phyloP scores from a whole-genome alignment of 2,329 filamentous ascomycete genomes.

The Fusarium poae region DNA sequence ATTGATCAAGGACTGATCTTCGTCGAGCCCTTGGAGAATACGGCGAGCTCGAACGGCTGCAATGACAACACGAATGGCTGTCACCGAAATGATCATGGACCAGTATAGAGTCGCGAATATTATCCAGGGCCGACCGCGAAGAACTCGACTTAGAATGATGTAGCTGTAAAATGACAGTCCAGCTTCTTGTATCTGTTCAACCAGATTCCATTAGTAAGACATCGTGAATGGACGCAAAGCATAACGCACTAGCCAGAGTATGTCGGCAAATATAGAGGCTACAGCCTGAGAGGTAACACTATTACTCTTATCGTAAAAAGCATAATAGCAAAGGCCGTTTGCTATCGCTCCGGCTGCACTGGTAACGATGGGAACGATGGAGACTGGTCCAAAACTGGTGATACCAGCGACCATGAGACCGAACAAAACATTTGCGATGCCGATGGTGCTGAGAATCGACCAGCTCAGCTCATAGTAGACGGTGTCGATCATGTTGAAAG shows the following conservation, averaged over 20 bases:
- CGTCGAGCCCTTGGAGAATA: constrained; percentile 46
- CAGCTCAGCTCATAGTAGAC: constrained; percentile 60
- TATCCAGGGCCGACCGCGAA: constrained; percentile 57
- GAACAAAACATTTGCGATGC: constrained; percentile 57
- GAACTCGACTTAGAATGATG: constrained; percentile 64
- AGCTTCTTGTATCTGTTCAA: constrained; percentile 59
- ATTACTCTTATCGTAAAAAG: constrained; percentile 53
- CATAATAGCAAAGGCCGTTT: constrained; percentile 60
- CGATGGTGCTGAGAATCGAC: constrained; percentile 61
- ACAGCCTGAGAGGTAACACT: constrained; percentile 47
- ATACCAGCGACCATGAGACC: constrained; percentile 57
- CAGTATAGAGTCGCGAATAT: constrained; percentile 68
- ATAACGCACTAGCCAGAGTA: constrained; percentile 57
- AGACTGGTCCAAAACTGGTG: constrained; percentile 55
- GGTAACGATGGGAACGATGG: constrained; percentile 57
- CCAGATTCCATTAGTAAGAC: neutral
- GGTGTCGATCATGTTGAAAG: constrained; percentile 18
- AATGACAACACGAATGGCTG: constrained; percentile 61
- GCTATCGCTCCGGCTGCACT: constrained; percentile 57
- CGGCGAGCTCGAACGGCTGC: constrained; percentile 50
- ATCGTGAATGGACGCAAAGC: rapidly evolving
- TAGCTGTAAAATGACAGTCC: constrained; percentile 64
- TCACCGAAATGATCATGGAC: constrained; percentile 66
- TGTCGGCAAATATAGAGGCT: constrained; percentile 57
- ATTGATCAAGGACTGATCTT: constrained; percentile 52